These are phyloP conservation scores for Saccharomycopsis malanga DNA, from an alignment of 805 yeast species.

Conservation along the genomic window DNA sequence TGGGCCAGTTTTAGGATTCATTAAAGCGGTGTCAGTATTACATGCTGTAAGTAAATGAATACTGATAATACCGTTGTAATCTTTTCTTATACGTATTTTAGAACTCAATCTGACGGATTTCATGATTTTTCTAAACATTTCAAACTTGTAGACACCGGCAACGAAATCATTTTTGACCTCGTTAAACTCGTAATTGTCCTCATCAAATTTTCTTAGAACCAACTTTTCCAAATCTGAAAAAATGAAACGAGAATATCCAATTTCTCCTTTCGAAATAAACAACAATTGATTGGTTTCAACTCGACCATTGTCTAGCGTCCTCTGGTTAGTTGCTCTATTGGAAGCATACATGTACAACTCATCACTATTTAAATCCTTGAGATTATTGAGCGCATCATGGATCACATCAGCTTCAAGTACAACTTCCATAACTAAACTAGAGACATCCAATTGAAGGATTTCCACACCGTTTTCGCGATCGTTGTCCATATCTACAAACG, in stretches of 20 bases:
- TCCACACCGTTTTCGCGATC: constrained; percentile 25
- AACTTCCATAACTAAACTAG: constrained; percentile 41
- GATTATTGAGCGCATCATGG: constrained; percentile 47
- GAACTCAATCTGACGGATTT: constrained; percentile 45
- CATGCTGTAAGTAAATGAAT: constrained; percentile 36
- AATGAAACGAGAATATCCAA: constrained; percentile 61
- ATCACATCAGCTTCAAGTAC: constrained; percentile 47
- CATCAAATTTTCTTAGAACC: constrained; percentile 29
- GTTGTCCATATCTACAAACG: constrained; percentile 34
- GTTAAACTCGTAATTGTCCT: constrained; percentile 27
- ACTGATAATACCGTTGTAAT: constrained; percentile 41
- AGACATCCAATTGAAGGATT: constrained; percentile 37
- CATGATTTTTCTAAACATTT: constrained; percentile 39
- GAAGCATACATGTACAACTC: constrained; percentile 43
- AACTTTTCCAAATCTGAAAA: constrained; percentile 65
- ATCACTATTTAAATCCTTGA: constrained; percentile 47
- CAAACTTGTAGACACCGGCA: constrained; percentile 45
- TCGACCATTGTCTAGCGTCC: constrained; percentile 30
- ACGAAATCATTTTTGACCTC: constrained; percentile 27
- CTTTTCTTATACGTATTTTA: constrained; percentile 49
- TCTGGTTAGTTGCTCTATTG: constrained; percentile 23
- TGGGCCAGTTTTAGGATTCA: background rate
- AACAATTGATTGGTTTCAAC: constrained; percentile 34
- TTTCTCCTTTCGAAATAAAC: constrained; percentile 63
- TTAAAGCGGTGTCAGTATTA: background rate